Percentiles rank a stretch among this genome's conserved stretches.
Evolutionary conservation across 2,329 filamentous ascomycete genomes (phyloP).

Genomic region (Basipetospora chlamydospora): DNA sequence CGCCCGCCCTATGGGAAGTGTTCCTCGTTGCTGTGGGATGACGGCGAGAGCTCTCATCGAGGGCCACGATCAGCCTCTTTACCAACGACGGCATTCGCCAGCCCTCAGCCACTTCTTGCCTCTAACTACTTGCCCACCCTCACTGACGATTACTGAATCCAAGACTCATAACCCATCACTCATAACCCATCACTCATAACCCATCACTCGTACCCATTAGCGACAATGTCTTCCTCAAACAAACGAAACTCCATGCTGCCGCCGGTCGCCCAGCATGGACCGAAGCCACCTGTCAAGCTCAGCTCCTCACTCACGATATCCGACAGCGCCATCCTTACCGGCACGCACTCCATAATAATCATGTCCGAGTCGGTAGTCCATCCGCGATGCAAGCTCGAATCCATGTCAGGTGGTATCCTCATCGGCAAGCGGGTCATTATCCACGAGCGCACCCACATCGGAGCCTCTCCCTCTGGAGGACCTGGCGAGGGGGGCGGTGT

Average conservation of each 20-base stretch:
- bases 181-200: too few relatives aligned
- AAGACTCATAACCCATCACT: too few relatives aligned
- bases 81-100: too few relatives aligned
- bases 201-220: too few relatives aligned
- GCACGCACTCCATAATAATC: slow-evolving; percentile 65
- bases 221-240: slow-evolving; percentile 25
- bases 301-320: slow-evolving; percentile 46
- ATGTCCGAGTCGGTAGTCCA: slow-evolving; percentile 71
- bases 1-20: too few relatives aligned
- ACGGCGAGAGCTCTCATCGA: too few relatives aligned
- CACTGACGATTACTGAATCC: too few relatives aligned
- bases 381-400: slow-evolving; percentile 66
- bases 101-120: too few relatives aligned
- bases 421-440: slow-evolving; percentile 73
- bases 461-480: slow-evolving; percentile 20
- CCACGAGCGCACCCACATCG: slow-evolving; percentile 51
- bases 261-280: slow-evolving; percentile 34
- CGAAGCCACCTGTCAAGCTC: slow-evolving; percentile 47
- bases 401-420: slow-evolving; percentile 62
- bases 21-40: too few relatives aligned
- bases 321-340: slow-evolving; percentile 48
- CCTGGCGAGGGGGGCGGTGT: slow-evolving; percentile 30
- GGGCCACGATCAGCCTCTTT: too few relatives aligned
- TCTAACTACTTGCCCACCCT: too few relatives aligned
- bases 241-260: slow-evolving; percentile 45